A percentile compares a stretch with the other conserved stretches of the same genome.
These are phyloP conservation scores for Diaporthe citri DNA, from an alignment of 2,329 filamentous ascomycete species.

Conservation along the genomic window DNA sequence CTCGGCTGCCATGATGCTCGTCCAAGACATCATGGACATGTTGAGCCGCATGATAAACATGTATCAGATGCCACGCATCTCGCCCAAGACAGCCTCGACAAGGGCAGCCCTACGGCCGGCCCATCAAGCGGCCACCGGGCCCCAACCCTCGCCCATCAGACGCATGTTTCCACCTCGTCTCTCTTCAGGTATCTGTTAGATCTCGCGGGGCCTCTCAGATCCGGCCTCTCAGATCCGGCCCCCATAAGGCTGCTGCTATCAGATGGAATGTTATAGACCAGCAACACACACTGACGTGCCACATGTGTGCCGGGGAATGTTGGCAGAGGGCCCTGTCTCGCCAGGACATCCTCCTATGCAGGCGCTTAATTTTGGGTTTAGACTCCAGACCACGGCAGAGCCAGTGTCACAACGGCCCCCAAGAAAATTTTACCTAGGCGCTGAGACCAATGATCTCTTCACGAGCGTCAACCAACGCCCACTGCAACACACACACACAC, in stretches of 20 bases:
- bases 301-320: conserved; percentile 23
- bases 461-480: neutral
- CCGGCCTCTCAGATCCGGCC: neutral
- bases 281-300: neutral
- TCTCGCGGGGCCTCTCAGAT: conserved; percentile 20
- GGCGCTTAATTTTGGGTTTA: conserved; percentile 27
- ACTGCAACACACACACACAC: neutral
- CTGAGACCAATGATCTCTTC: neutral
- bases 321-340: neutral
- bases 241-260: conserved; percentile 17
- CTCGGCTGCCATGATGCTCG: conserved; percentile 6
- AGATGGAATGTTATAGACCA: neutral
- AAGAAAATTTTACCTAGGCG: neutral
- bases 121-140: conserved; percentile 22
- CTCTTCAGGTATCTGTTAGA: neutral
- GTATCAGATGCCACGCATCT: conserved; percentile 26
- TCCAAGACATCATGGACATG: neutral
- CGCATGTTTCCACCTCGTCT: conserved; percentile 30
- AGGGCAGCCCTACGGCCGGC: conserved; percentile 26
- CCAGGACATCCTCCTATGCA: conserved; percentile 24
- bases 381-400: neutral
- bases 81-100: neutral
- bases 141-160: conserved; percentile 8
- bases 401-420: conserved; percentile 13
- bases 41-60: conserved; percentile 30